Evolutionary conservation across 1,284 basidiomycete species (phyloP).

Genomic region (Coniferiporia sulphurascens): DNA sequence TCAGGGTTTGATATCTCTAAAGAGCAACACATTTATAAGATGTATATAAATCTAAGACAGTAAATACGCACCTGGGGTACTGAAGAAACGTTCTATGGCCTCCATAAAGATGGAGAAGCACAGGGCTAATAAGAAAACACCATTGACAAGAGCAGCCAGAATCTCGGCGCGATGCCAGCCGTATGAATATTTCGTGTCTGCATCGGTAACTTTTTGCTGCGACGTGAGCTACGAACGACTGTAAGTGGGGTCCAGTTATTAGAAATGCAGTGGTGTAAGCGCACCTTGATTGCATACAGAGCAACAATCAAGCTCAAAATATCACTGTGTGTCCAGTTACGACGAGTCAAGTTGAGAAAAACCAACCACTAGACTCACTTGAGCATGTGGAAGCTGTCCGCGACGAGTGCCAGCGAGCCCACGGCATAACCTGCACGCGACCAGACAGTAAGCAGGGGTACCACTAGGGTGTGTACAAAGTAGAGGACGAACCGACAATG

Average conservation of each 20-base stretch:
- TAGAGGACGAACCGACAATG: conserved; percentile 56
- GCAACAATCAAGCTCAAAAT: conserved; percentile 94
- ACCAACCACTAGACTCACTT: conserved; percentile 52
- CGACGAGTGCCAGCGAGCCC: conserved; percentile 91
- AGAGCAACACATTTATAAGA: conserved; percentile 9
- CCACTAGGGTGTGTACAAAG: background rate
- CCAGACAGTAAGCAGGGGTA: conserved; percentile 4
- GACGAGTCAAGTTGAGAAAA: conserved; percentile 5
- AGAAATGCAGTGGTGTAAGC: conserved; percentile 17
- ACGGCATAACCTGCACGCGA: conserved; percentile 76
- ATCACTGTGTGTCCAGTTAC: conserved; percentile 51
- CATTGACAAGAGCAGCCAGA: conserved; percentile 91
- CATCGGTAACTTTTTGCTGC: conserved; percentile 23
- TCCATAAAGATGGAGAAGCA: conserved; percentile 96
- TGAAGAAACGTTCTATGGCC: conserved; percentile 88
- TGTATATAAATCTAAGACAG: background rate
- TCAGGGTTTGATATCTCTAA: conserved; percentile 86
- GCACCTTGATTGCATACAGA: conserved; percentile 92
- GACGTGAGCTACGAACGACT: conserved; percentile 46
- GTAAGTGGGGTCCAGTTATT: conserved; percentile 7
- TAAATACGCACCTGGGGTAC: conserved; percentile 59
- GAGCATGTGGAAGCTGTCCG: conserved; percentile 98
- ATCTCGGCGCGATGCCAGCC: conserved; percentile 99
- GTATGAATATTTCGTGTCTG: conserved; percentile 72
- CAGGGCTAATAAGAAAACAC: conserved; percentile 92